phyloP scores from a whole-genome alignment of 2,329 filamentous ascomycete species.

The Coniochaeta prunicola region DNA sequence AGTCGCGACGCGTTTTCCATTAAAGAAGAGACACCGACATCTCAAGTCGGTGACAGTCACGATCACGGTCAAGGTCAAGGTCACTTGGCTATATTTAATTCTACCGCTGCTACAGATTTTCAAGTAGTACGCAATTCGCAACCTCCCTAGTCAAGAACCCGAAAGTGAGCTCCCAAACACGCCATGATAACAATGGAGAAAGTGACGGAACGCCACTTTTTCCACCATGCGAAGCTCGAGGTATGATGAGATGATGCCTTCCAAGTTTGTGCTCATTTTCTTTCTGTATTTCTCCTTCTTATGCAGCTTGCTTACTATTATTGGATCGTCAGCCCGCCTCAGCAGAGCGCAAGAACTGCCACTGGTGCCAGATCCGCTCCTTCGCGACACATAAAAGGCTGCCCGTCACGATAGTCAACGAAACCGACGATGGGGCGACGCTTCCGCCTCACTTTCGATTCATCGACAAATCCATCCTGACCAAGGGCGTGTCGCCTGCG shows the following conservation, averaged over 20 bases:
- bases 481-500: constrained; percentile 51
- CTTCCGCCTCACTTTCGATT: constrained; percentile 61
- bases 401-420: constrained; percentile 59
- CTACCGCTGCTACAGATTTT: background rate
- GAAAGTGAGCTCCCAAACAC: background rate
- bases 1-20: background rate
- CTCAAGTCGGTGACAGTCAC: too few species aligned
- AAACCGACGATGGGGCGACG: constrained; percentile 41
- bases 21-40: background rate
- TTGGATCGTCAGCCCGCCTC: constrained; percentile 19
- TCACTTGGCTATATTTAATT: background rate
- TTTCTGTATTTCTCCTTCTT: background rate
- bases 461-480: constrained; percentile 54
- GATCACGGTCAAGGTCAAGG: too few species aligned
- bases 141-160: too few species aligned
- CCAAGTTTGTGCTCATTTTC: background rate
- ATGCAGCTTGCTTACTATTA: background rate
- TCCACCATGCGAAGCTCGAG: constrained; percentile 31
- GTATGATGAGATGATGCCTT: constrained; percentile 5
- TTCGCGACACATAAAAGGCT: constrained; percentile 40
- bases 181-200: constrained; percentile 30
- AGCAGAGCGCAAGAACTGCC: constrained; percentile 36
- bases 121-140: too few species aligned
- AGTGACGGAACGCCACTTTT: constrained; percentile 41
- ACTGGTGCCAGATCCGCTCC: constrained; percentile 53